Evolutionary conservation across 2,329 filamentous ascomycete species (phyloP), one percentile per base, ranked within the genome.

Genomic region (Alternaria brassicae): DNA sequence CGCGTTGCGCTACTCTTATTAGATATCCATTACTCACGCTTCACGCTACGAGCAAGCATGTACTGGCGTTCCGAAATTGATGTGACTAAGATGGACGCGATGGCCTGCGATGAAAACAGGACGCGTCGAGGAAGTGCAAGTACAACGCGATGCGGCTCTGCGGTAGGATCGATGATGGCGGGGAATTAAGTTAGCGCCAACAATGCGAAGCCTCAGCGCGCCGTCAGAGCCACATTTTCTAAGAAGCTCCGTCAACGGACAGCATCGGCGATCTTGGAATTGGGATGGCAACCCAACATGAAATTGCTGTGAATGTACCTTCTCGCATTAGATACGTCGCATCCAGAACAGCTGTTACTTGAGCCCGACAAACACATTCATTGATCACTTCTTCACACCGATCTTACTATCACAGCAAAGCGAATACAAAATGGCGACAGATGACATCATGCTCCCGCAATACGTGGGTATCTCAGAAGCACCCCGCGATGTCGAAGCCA

Each of bases 401-500:
- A 6, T 25, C 9, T 28, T 19, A 41, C 13, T 3, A 25, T 19
- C 4, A 23, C 10, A 28, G 1, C 41, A 12, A 12, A 21, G 7
- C 12, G 9, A 32, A 12, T 13, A 6, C 27, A 49, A 15, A 23
- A 58, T 58, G 56, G 56, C 42, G 21, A 58, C 65, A 36, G 44
- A 61, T 32, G 62, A 67, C 59, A 25, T 60, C 9, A 25, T 23
- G 37, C 60, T 65, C 36, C 65, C 68, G 1, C 25, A 61, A 23
- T 83, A 62, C 53, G 53, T 53, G 6, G 41, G 63, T 21, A 55
- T 71, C 6, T 40, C 51, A 45, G 54, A 63, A 62, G 77, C 75
- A 19, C 68, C 73, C 57, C 60, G 66, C 62, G 76, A 75, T 51
- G 64, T 80, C 23, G 70, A 73, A 40, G 65, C 73, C 42, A 79